Base-by-base conservation (phyloP, 495 filamentous ascomycete genomes). In the Talaromyces wortmannii region DNA sequence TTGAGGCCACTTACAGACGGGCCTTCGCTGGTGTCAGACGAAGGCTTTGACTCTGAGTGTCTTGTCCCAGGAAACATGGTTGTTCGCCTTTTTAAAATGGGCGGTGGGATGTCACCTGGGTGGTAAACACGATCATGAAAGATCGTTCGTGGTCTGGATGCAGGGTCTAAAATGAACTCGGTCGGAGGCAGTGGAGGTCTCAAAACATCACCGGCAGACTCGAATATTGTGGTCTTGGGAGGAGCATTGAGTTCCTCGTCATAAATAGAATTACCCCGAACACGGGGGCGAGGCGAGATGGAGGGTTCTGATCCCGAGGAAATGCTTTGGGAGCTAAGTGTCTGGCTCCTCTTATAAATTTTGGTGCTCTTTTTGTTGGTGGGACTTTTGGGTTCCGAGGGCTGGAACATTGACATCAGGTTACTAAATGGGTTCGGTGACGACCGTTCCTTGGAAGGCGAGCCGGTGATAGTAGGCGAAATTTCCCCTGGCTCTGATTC, bases 41-140 rank as follows among this genome's bases (percentile, higher is more conserved):
- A 13, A 32, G 59, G 43, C 12, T 54, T 54, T 45, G 50, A n/a
- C 5, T 8, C 6, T 66, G 61, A 57, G 17, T 23, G 12, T 15
- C 46, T 32, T 6, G 42, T 44, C 40, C 42, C 46, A n/a, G 31
- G 31, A 48, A 50, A 50, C 29, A 51, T 44, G 11, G 53, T 49
- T 48, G 32, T 43, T 42, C 48, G 47, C 55, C 31, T 49, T 32
- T 56, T 50, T 15, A 43, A 53, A 4, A 85, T 79, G 6, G 90
- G 88, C n/a, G 81, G 84, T 1, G 94, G 94, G 46, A 97, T 95
- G 67, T 98, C 94, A 42, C 87, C 83, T 0, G 92, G 90, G 63
- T 92, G 89, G 68, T 98, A 98, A 29, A 97, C 80, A 12, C 94
- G 87, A 67, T 97, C 94, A 71, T 98, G 94, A 71, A 97, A 97